Conservation (phyloP, 345 rosid species). For the Eucalyptus erythrocorys region DNA sequence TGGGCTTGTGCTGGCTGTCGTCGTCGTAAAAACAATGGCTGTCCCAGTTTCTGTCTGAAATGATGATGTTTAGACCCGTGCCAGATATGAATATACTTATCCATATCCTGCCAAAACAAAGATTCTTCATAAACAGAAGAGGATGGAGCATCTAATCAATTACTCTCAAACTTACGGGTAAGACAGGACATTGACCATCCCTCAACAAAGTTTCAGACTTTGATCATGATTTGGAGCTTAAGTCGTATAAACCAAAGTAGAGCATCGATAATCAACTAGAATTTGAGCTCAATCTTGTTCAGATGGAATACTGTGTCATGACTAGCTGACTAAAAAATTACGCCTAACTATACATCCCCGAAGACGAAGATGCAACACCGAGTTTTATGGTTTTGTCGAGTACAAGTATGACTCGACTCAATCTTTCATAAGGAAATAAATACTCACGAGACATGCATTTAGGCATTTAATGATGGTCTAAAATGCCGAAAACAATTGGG, state of each 20-base stretch:
- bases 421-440: not conserved
- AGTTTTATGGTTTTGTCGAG: too few species aligned
- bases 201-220: not conserved
- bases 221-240: not conserved
- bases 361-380: not conserved
- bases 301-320: not conserved
- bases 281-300: not conserved
- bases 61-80: constrained; percentile 50
- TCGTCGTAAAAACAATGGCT: constrained; percentile 34
- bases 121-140: not conserved
- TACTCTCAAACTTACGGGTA: not conserved
- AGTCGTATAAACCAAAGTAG: not conserved
- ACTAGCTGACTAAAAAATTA: not conserved
- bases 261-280: not conserved
- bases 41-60: constrained; percentile 54
- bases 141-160: not conserved
- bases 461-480: not conserved
- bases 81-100: constrained; percentile 71
- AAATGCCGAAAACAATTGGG: not conserved
- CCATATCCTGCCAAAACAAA: constrained; percentile 35
- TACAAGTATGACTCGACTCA: not conserved
- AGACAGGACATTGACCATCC: not conserved
- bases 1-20: constrained; percentile 36
- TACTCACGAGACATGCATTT: not conserved
- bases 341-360: not conserved